phyloP scores from a whole-genome alignment of 75 land plant species.

The Selaginella tamariscina region DNA sequence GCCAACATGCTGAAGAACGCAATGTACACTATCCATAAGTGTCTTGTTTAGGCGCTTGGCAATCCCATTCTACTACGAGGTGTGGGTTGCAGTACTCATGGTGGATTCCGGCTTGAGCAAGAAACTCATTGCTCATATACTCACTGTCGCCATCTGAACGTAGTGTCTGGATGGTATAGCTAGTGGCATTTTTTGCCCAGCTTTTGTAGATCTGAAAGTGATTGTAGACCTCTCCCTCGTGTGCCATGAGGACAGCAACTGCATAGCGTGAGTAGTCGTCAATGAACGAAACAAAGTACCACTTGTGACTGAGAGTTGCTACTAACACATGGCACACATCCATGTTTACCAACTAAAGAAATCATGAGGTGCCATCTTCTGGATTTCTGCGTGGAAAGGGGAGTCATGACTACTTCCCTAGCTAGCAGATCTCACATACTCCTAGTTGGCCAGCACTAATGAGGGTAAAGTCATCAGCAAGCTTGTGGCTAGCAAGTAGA shows the following conservation, averaged over 20 bases:
- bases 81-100: too few species aligned
- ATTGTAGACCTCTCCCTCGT: constrained; percentile 1
- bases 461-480: constrained; percentile 1
- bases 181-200: not conserved
- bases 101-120: too few species aligned
- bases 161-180: constrained; percentile 1
- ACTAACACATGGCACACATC: not conserved
- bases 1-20: not conserved
- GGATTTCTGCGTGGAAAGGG: not conserved
- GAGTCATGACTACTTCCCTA: not conserved
- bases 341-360: not conserved
- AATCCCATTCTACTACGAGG: too few species aligned
- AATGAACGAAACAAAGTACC: constrained; percentile 3
- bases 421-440: not conserved
- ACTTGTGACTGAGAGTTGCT: constrained; percentile 1
- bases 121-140: constrained; percentile 2
- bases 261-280: constrained; percentile 3
- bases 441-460: not conserved
- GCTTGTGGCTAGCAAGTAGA: not conserved
- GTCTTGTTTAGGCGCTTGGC: too few species aligned
- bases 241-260: not conserved
- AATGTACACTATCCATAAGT: too few species aligned
- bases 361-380: not conserved
- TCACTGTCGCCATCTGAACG: not conserved
- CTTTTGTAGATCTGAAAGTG: not conserved